Evolutionary conservation across 345 rosid genomes (phyloP).

Genomic region (Brassica rapa): DNA sequence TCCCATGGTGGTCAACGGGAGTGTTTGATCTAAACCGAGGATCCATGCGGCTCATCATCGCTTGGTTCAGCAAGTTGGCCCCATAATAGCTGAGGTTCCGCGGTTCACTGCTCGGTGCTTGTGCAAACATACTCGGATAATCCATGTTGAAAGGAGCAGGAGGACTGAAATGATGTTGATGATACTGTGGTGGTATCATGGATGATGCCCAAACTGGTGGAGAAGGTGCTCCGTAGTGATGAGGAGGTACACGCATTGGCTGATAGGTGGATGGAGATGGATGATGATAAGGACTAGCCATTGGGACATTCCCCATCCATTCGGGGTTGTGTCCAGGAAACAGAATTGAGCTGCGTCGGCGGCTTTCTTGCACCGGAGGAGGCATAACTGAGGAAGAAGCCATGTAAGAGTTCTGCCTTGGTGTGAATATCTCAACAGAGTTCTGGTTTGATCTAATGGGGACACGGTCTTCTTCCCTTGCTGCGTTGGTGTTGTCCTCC

Average conservation of each 20-base stretch:
- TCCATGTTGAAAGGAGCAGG: background rate
- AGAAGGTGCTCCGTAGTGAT: background rate
- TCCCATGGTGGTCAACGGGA: background rate
- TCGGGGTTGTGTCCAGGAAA: background rate
- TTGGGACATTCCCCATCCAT: background rate
- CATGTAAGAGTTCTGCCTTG: background rate
- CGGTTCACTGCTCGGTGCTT: background rate
- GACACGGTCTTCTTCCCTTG: background rate
- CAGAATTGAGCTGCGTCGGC: background rate
- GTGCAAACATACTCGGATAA: background rate
- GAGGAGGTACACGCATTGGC: background rate
- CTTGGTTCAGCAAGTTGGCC: background rate
- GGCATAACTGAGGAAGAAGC: background rate
- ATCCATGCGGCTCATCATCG: background rate
- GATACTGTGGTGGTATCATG: background rate
- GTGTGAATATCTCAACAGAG: background rate
- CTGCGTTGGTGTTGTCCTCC: background rate
- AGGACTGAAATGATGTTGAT: background rate
- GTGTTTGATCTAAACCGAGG: background rate
- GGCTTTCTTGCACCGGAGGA: background rate
- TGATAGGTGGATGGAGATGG: background rate
- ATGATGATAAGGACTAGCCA: background rate
- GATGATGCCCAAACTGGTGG: background rate
- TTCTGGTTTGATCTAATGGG: background rate
- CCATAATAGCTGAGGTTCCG: background rate